phyloP scores from a whole-genome alignment of 768 basidiomycete species.

The Fibroporia radiculosa region DNA sequence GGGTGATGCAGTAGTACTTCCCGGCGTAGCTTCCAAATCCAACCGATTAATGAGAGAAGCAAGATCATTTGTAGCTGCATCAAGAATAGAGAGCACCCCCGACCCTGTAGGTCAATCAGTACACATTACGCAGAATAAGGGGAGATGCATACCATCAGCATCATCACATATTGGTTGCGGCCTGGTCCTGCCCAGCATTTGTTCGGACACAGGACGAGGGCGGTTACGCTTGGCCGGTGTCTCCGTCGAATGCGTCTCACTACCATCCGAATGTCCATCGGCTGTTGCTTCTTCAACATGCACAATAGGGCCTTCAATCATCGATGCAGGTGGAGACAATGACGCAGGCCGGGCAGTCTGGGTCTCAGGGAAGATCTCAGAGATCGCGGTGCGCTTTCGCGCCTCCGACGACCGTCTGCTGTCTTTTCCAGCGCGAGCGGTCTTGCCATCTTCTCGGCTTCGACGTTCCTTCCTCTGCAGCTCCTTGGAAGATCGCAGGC shows the following conservation, averaged over 20 bases:
- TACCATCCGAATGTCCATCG: constrained; percentile 37
- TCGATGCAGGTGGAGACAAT: constrained; percentile 5
- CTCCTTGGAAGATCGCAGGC: constrained; percentile 42
- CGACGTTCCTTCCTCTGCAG: constrained; percentile 22
- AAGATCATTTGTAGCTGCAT: constrained; percentile 74
- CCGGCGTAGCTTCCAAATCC: constrained; percentile 75
- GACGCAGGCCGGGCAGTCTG: constrained; percentile 9
- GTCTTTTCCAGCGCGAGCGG: constrained; percentile 26
- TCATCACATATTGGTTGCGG: constrained; percentile 44
- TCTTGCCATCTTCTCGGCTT: constrained; percentile 24
- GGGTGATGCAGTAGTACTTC: constrained; percentile 35
- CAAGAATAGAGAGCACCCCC: constrained; percentile 64
- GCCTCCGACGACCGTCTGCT: constrained; percentile 43
- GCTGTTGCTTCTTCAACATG: constrained; percentile 45
- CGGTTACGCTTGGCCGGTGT: constrained; percentile 37
- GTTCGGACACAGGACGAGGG: constrained; percentile 57
- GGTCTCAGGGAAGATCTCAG: constrained; percentile 51
- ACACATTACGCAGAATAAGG: not conserved
- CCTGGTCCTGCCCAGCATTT: constrained; percentile 40
- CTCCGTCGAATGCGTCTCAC: constrained; percentile 12
- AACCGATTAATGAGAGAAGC: constrained; percentile 72
- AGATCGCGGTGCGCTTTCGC: constrained; percentile 44
- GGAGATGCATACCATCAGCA: constrained; percentile 37
- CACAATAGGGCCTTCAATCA: constrained; percentile 21
- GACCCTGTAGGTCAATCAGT: too few relatives aligned